phyloP scores from a whole-genome alignment of 805 yeast species.

The Candida pseudofarinosa region DNA sequence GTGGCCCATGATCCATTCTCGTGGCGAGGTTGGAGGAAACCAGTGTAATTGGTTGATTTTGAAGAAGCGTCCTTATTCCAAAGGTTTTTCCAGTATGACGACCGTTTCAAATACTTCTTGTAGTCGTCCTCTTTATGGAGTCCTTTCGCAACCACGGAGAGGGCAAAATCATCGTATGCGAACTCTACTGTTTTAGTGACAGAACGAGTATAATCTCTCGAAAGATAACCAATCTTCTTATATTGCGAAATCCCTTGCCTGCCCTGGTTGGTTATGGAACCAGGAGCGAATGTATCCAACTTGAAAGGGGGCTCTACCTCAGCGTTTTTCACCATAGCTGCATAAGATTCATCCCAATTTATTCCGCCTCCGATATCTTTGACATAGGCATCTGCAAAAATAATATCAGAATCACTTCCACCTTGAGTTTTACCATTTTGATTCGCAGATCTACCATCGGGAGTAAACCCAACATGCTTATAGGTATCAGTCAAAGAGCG shows the following conservation, averaged over 20 bases:
- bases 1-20: constrained; percentile 23
- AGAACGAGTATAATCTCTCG: constrained; percentile 27
- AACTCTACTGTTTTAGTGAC: constrained; percentile 35
- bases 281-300: constrained; percentile 22
- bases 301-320: constrained; percentile 28
- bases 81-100: constrained; percentile 31
- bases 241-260: constrained; percentile 34
- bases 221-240: constrained; percentile 26
- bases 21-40: constrained; percentile 31
- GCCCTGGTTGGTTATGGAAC: constrained; percentile 27
- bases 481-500: constrained; percentile 24
- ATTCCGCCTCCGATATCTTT: constrained; percentile 20
- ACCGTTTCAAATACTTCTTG: constrained; percentile 24
- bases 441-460: constrained; percentile 34
- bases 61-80: constrained; percentile 28
- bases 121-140: constrained; percentile 17
- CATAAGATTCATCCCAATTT: constrained; percentile 27
- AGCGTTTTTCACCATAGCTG: constrained; percentile 32
- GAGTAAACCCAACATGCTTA: constrained; percentile 31
- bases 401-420: constrained; percentile 33
- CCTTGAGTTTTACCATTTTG: constrained; percentile 37
- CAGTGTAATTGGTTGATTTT: constrained; percentile 17
- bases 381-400: constrained; percentile 32
- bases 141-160: constrained; percentile 29
- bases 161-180: constrained; percentile 31